Evolutionary conservation across 192 early-diverging fungal species (phyloP), one percentile per base, ranked within the genome.

Genomic region (Rhizophagus clarus): DNA sequence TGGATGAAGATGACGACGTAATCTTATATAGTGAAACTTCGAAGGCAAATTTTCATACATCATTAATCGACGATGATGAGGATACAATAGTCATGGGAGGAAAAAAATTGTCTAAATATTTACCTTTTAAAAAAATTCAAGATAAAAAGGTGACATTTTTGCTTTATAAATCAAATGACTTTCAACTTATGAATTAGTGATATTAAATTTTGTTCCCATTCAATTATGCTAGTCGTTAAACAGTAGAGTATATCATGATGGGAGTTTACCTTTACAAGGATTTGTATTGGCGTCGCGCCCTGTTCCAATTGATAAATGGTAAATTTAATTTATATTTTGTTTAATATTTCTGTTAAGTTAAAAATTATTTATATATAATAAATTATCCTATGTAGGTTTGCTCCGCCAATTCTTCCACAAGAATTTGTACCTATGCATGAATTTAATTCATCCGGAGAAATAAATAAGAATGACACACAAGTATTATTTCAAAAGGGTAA

Each of bases 1-100:
- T 37, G 71, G 85, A 80, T 0, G 94, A 94, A 32, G 90, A 91
- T 20, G 87, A 90, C 40, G 90, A 91, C 1, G 87, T 87, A 2
- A 76, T 89, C 81, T 61, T 80, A 12, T 77, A 80, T 29, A 82
- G 75, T 31, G 72, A 81, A 29, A 68, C 26, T 14, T 56, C 47
- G 9, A 34, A 42, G 26, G 32, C 22, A 17, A 72, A 81, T 31
- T 75, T 80, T 70, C 74, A 74, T 73, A 68, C 74, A 78, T 68
- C 72, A 15, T 24, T 81, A 22, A 82, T 85, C 5, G 83, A 81
- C 73, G 74, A 63, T 8, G 63, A 68, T 73, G 80, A 86, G 31
- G 82, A 81, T 61, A 73, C 26, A 24, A 66, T 77, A 32, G 62
- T 47, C 66, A 87, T 66, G 77, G 85, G 26, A 88, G 89, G 29